A percentile compares a stretch with the other conserved stretches of the same genome.
Evolutionary conservation across 345 rosid genomes (phyloP).

Genomic region (Erodium maritimum): DNA sequence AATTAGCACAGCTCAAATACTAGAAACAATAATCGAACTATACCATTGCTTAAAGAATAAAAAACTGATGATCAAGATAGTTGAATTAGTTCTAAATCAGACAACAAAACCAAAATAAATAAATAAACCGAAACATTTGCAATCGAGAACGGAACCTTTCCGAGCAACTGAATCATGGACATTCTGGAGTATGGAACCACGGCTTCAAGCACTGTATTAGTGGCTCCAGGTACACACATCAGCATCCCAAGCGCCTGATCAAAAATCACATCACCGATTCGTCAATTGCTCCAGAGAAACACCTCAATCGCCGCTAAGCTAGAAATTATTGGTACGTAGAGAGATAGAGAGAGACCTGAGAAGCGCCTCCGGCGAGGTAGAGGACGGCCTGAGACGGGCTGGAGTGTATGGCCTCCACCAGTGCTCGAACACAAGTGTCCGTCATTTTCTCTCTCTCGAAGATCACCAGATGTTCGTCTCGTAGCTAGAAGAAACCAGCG

Average conservation of each 20-base stretch:
- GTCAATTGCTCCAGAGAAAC: not conserved
- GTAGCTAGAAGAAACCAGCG: too few species aligned
- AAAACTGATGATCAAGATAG: not conserved
- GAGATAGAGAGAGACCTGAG: not conserved
- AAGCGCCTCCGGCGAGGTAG: too few species aligned
- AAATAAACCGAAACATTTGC: not conserved
- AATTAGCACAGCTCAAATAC: not conserved
- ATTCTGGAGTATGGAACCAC: constrained; percentile 65
- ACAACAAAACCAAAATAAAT: not conserved
- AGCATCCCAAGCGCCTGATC: constrained; percentile 76
- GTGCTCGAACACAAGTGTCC: too few species aligned
- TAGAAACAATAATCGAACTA: too few species aligned
- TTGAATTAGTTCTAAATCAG: not conserved
- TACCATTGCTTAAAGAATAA: not conserved
- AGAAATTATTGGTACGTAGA: constrained; percentile 1
- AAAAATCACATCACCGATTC: too few species aligned
- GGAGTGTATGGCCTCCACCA: too few species aligned
- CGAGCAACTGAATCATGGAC: constrained; percentile 58
- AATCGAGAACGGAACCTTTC: constrained; percentile 29
- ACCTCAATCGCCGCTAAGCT: not conserved
- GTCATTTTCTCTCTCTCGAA: too few species aligned
- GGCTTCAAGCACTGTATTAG: constrained; percentile 76
- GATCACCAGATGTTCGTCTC: too few species aligned
- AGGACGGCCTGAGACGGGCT: too few species aligned
- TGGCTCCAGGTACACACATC: constrained; percentile 80